A percentile compares a stretch with the other conserved stretches of the same genome.
phyloP scores from a whole-genome alignment of 2,329 filamentous ascomycete species.

The Coniochaeta prunicola region DNA sequence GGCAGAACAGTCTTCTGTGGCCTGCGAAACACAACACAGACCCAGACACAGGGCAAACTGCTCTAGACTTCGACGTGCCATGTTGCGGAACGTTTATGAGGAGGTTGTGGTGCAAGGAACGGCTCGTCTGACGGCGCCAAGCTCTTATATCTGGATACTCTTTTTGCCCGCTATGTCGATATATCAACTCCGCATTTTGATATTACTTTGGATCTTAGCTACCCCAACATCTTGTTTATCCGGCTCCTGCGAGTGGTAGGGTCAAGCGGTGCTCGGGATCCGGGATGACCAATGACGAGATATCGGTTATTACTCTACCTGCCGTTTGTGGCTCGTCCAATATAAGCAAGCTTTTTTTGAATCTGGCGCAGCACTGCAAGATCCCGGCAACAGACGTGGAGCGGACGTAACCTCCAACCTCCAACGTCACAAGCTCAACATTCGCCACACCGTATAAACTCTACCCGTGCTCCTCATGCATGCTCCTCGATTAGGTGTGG shows the following conservation, averaged over 20 bases:
- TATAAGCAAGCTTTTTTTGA: background rate
- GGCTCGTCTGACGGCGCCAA: background rate
- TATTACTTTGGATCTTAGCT: background rate
- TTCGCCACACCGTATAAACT: background rate
- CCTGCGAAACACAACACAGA: background rate
- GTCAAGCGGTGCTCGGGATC: background rate
- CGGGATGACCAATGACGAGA: background rate
- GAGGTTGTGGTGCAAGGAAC: background rate
- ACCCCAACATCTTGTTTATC: background rate
- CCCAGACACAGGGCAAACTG: background rate
- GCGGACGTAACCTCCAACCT: background rate
- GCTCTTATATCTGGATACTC: background rate
- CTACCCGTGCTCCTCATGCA: background rate
- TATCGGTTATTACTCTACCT: background rate
- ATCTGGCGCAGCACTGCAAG: background rate
- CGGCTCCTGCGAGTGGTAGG: background rate
- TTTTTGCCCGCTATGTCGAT: too few species aligned
- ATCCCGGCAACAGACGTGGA: background rate
- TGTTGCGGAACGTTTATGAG: background rate
- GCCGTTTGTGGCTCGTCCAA: background rate
- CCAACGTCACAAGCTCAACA: background rate
- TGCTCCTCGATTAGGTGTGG: background rate
- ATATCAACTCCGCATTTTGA: background rate
- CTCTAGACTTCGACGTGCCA: background rate
- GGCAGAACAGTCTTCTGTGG: slow-evolving; percentile 3